Percentiles rank a stretch among this genome's conserved stretches.
Evolutionary conservation across 2,329 filamentous ascomycete species (phyloP).

Genomic region (Aspergillus proliferans): DNA sequence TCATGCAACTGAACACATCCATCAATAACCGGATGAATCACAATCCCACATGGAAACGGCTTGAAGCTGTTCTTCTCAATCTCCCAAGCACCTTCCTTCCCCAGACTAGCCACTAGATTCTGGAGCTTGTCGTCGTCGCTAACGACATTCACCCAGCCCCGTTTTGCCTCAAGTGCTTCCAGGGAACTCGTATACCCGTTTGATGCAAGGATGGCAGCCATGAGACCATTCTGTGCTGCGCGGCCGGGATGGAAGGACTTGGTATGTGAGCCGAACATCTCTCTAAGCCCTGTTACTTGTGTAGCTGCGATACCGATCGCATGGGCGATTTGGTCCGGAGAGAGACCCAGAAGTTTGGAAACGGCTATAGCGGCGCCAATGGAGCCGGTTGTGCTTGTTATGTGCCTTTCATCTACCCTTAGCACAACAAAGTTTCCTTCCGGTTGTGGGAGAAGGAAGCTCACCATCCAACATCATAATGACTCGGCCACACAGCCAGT

Average conservation of each 20-base stretch:
- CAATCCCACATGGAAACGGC: slow-evolving; percentile 53
- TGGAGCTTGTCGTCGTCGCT: slow-evolving; percentile 37
- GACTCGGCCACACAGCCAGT: slow-evolving; percentile 47
- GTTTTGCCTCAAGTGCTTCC: slow-evolving; percentile 46
- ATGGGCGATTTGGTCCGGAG: slow-evolving; percentile 37
- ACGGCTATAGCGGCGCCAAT: slow-evolving; percentile 51
- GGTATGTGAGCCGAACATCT: slow-evolving; percentile 52
- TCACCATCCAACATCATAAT: slow-evolving; percentile 51
- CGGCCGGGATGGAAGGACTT: slow-evolving; percentile 52
- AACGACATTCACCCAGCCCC: slow-evolving; percentile 51
- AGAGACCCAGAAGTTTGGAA: slow-evolving; percentile 42
- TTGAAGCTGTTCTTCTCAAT: slow-evolving; percentile 51
- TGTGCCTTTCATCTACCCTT: slow-evolving; percentile 31
- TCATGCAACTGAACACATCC: slow-evolving; percentile 44
- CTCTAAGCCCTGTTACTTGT: slow-evolving; percentile 49
- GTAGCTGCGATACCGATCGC: slow-evolving; percentile 50
- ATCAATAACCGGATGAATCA: slow-evolving; percentile 53
- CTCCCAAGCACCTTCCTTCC: slow-evolving; percentile 40
- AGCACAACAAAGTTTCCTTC: not conserved
- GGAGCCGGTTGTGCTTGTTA: slow-evolving; percentile 47
- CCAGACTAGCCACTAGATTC: slow-evolving; percentile 32
- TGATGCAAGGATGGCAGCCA: slow-evolving; percentile 42
- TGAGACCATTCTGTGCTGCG: slow-evolving; percentile 47
- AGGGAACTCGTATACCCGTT: slow-evolving; percentile 46
- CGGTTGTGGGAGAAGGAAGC: not conserved